phyloP scores from a whole-genome alignment of 306 rosid species.

The Medicago lupulina region DNA sequence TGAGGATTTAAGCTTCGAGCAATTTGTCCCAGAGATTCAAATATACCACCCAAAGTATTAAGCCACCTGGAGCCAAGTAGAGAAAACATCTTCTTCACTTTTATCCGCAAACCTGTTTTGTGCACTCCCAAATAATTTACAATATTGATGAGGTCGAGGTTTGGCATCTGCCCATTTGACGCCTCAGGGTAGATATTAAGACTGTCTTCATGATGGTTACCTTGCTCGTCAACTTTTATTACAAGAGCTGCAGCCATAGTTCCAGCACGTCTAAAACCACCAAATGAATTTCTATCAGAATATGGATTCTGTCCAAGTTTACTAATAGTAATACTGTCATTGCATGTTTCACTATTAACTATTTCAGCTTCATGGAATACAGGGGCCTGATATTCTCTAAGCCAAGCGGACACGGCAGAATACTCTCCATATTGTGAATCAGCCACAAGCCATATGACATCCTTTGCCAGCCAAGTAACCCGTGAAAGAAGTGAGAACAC shows the following conservation, averaged over 20 bases:
- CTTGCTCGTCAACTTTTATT: constrained; percentile 71
- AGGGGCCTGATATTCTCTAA: constrained; percentile 87
- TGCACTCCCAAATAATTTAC: constrained; percentile 87
- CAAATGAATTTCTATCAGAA: constrained; percentile 48
- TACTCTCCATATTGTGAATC: constrained; percentile 88
- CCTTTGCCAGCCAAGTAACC: constrained; percentile 97
- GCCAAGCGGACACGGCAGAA: constrained; percentile 83
- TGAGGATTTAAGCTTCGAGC: constrained; percentile 69
- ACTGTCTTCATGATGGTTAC: constrained; percentile 70
- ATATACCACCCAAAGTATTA: constrained; percentile 67
- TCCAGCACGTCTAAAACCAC: constrained; percentile 89
- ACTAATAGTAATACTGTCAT: constrained; percentile 41
- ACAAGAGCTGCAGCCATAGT: constrained; percentile 97
- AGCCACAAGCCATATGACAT: constrained; percentile 85
- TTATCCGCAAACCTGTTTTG: constrained; percentile 78
- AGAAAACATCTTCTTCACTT: constrained; percentile 77
- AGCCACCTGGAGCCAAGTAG: constrained; percentile 72
- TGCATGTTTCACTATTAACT: constrained; percentile 60
- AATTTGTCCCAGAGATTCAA: constrained; percentile 70
- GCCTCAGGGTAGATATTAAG: constrained; percentile 86
- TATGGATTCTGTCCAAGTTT: constrained; percentile 48
- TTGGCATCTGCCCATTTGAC: constrained; percentile 97
- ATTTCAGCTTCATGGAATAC: constrained; percentile 48
- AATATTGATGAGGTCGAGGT: constrained; percentile 90
- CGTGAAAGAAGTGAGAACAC: constrained; percentile 82